A percentile compares a stretch with the other conserved stretches of the same genome.
Conservation (phyloP, 768 basidiomycete genomes). For the Boletus edulis region DNA sequence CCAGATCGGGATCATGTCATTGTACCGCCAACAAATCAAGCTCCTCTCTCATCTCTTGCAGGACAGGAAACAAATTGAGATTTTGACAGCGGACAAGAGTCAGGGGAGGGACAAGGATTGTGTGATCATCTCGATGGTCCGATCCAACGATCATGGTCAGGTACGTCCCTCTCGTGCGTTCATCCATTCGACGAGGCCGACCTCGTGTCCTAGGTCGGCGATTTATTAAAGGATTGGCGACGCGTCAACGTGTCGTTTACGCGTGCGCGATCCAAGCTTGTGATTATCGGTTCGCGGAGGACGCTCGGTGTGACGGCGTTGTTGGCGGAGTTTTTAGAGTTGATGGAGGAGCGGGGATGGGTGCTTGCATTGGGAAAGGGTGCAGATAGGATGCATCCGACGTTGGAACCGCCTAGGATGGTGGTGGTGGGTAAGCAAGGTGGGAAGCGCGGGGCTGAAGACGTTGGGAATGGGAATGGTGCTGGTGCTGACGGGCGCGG, state of each 20-base stretch:
- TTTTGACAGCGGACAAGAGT: conserved; percentile 89
- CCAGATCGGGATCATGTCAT: conserved; percentile 85
- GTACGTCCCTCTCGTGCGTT: conserved; percentile 38
- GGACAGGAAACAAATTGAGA: conserved; percentile 61
- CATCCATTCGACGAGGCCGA: too few relatives aligned
- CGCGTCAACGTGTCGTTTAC: conserved; percentile 97
- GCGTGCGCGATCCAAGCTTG: conserved; percentile 83
- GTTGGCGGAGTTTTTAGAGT: conserved; percentile 68
- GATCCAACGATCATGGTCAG: conserved; percentile 75
- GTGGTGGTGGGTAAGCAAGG: conserved; percentile 10
- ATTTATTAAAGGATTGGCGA: conserved; percentile 93
- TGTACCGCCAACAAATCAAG: conserved; percentile 96
- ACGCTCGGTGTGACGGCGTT: conserved; percentile 67
- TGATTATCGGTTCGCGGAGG: conserved; percentile 84
- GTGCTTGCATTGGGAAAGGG: conserved; percentile 53
- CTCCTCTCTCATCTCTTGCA: conserved; percentile 67
- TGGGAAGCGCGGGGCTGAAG: conserved; percentile 12
- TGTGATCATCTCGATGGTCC: conserved; percentile 88
- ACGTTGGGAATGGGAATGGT: background rate
- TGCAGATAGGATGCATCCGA: conserved; percentile 54
- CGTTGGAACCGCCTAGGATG: conserved; percentile 18
- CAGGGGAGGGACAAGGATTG: conserved; percentile 97
- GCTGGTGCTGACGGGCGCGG: background rate
- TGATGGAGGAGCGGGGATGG: conserved; percentile 77
- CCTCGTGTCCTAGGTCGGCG: conserved; percentile 63